These are phyloP conservation scores for Pythium insidiosum DNA, from an alignment of 352 stramenopile genomes.

Conservation along the genomic window DNA sequence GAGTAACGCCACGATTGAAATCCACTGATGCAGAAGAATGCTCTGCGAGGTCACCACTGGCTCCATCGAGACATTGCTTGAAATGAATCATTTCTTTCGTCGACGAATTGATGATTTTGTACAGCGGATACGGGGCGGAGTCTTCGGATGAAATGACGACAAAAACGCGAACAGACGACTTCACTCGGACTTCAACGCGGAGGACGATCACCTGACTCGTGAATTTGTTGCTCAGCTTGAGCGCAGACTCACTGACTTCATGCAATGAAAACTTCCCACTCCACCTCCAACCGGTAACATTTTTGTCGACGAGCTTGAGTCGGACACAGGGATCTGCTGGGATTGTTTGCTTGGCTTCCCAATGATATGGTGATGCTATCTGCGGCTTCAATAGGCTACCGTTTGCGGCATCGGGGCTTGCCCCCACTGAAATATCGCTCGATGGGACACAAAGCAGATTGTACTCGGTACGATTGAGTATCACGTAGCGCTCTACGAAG, in stretches of 20 bases:
- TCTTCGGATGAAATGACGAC: slow-evolving; percentile 73
- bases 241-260: slow-evolving; percentile 74
- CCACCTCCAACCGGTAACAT: slow-evolving; percentile 53
- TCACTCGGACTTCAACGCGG: slow-evolving; percentile 69
- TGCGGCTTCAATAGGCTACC: slow-evolving; percentile 21
- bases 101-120: slow-evolving; percentile 76
- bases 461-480: slow-evolving; percentile 65
- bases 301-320: slow-evolving; percentile 36
- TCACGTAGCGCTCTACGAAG: slow-evolving; percentile 75
- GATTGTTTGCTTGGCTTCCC: slow-evolving; percentile 33
- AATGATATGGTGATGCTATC: slow-evolving; percentile 59
- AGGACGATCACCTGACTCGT: slow-evolving; percentile 72
- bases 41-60: slow-evolving; percentile 30
- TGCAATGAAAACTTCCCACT: slow-evolving; percentile 78
- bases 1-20: slow-evolving; percentile 56
- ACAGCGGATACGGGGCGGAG: slow-evolving; percentile 47
- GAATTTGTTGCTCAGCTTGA: slow-evolving; percentile 82
- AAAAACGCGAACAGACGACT: slow-evolving; percentile 64
- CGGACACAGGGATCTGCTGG: slow-evolving; percentile 59
- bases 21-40: slow-evolving; percentile 22
- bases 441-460: slow-evolving; percentile 41
- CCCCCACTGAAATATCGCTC: slow-evolving; percentile 32
- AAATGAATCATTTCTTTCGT: slow-evolving; percentile 64
- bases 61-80: slow-evolving; percentile 71
- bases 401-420: slow-evolving; percentile 3